Evolutionary conservation across 441 rosid species (phyloP), one percentile per base, ranked within the genome.

Genomic region (Geranium incanum): DNA sequence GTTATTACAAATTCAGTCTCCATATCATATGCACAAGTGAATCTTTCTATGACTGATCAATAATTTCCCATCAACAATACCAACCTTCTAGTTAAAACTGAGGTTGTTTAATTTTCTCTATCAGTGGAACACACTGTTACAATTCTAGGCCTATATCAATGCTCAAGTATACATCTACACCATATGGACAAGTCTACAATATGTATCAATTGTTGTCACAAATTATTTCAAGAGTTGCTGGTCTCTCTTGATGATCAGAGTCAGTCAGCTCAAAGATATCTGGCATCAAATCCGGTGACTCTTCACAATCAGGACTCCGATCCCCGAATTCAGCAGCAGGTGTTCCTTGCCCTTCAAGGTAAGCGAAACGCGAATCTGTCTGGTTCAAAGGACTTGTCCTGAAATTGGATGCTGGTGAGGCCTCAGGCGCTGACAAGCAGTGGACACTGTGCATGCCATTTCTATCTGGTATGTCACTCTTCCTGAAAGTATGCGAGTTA

Each of bases 401-500:
- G 50, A 43, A 43, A 43, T 43, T 43, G 50, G 50, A 43, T 43
- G 50, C 28, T 28, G 78, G 60, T n/a, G 77, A 68, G 9, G 65
- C 41, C 52, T 68, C 78, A 21, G 45, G 67, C 13, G 67, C 50
- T 18, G 71, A 39, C 33, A 33, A 3, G 6, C 16, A 3, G 36
- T 69, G 41, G 9, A 37, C 71, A 68, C 52, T 59, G 15, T 52
- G 60, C 41, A 21, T 66, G 4, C 41, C 65, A 23, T 48, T 71
- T 67, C 38, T 70, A 0, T 33, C 74, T 19, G 13, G 2, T 1
- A 4, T 13, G 16, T 69, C 74, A 16, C 23, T 37, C 6, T 63
- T 68, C 23, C 66, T 69, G 48, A 79, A 80, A 63, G 81, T 75
- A 36, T 75, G 84, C 0, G 82, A 77, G 23, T 36, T 74, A 43